A percentile compares a stretch with the other conserved stretches of the same genome.
Evolutionary conservation across 768 basidiomycete species (phyloP).

Genomic region (Trametes elegans): DNA sequence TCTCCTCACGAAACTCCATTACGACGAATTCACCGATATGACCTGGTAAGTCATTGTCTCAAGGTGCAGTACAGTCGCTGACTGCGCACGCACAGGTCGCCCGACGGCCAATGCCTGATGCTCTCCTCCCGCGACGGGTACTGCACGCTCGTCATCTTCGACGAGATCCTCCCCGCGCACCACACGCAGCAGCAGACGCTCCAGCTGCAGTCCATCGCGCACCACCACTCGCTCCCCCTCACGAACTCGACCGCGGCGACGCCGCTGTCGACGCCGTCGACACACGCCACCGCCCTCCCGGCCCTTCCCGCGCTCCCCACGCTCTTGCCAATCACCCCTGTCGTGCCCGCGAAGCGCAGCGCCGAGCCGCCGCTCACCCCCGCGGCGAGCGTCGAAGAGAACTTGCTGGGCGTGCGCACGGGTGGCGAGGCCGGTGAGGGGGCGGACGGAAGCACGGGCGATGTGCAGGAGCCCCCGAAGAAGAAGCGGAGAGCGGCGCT

Average conservation of each 20-base stretch:
- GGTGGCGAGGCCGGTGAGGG: slow-evolving; percentile 18
- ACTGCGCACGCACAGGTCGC: slow-evolving; percentile 62
- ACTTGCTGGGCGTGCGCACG: not conserved
- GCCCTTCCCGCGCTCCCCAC: slow-evolving; percentile 25
- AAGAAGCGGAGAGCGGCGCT: slow-evolving; percentile 83
- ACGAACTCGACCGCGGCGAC: slow-evolving; percentile 25
- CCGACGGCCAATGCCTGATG: slow-evolving; percentile 91
- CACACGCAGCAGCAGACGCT: slow-evolving; percentile 90
- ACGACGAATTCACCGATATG: slow-evolving; percentile 96
- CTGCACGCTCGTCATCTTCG: slow-evolving; percentile 92
- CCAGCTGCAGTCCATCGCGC: slow-evolving; percentile 88
- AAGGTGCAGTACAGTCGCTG: not conserved
- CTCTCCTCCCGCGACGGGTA: slow-evolving; percentile 95
- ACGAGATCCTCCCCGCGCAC: slow-evolving; percentile 86
- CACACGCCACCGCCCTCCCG: slow-evolving; percentile 22
- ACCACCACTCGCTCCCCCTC: slow-evolving; percentile 58
- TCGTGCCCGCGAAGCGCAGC: slow-evolving; percentile 33
- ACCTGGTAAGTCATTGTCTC: slow-evolving; percentile 66
- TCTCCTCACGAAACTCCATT: slow-evolving; percentile 90
- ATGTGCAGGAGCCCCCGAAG: slow-evolving; percentile 62
- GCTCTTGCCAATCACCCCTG: slow-evolving; percentile 16
- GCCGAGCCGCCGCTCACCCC: slow-evolving; percentile 36
- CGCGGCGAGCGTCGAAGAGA: slow-evolving; percentile 30
- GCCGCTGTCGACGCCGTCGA: slow-evolving; percentile 28
- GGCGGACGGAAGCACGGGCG: slow-evolving; percentile 28